These are phyloP conservation scores for Casuarina cunninghamiana DNA, from an alignment of 306 rosid genomes.

Conservation along the genomic window DNA sequence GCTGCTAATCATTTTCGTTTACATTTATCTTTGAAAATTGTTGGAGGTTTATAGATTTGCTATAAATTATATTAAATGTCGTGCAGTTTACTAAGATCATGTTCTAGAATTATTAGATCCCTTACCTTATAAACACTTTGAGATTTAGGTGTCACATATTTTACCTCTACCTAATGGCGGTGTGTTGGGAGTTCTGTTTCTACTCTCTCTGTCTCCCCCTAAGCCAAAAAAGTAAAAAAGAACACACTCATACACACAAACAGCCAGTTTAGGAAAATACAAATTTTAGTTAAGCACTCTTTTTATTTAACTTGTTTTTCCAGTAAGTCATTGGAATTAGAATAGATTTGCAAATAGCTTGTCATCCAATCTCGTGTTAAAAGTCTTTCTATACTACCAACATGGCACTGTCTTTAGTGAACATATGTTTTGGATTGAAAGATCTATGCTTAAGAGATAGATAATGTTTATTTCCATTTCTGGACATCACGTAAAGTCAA, in stretches of 20 bases:
- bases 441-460: neutral
- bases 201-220: neutral
- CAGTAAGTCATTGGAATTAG: neutral
- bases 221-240: neutral
- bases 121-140: neutral
- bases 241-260: neutral
- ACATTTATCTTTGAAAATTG: neutral
- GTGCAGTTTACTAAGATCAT: neutral
- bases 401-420: neutral
- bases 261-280: neutral
- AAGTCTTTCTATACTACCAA: neutral
- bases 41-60: neutral
- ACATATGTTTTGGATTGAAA: neutral
- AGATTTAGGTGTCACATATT: neutral
- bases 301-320: neutral
- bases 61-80: neutral
- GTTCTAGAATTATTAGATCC: neutral
- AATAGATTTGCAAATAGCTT: neutral
- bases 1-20: neutral
- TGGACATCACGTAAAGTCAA: neutral
- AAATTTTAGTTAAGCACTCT: neutral
- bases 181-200: neutral
- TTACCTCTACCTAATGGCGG: neutral
- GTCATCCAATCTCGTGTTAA: neutral
- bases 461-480: neutral